These are phyloP conservation scores for Linnemannia elongata DNA, from an alignment of 192 early-diverging fungal genomes.

Conservation along the genomic window DNA sequence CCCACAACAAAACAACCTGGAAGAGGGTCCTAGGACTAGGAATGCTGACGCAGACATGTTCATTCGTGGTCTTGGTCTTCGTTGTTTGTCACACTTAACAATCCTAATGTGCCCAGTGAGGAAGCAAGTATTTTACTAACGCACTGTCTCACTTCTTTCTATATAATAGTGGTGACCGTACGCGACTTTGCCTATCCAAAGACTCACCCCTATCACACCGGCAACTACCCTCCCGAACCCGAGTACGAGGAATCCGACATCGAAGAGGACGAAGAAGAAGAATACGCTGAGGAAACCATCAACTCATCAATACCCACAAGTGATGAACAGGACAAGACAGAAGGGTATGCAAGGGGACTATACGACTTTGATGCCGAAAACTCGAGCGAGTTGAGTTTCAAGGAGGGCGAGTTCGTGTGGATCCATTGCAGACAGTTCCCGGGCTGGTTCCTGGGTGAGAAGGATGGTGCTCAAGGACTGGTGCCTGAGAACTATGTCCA, in stretches of 20 bases:
- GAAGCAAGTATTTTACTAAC: background rate
- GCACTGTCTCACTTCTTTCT: background rate
- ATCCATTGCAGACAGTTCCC: conserved; percentile 78
- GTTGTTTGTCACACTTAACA: conserved; percentile 14
- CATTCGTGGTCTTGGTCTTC: background rate
- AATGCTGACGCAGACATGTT: background rate
- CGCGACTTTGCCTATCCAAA: conserved; percentile 51
- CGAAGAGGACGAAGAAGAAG: conserved; percentile 30
- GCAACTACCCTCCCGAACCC: conserved; percentile 41
- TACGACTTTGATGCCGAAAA: conserved; percentile 84
- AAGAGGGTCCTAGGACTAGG: background rate
- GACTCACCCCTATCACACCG: conserved; percentile 32
- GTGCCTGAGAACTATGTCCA: conserved; percentile 82
- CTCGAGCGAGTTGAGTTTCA: conserved; percentile 73
- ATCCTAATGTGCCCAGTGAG: background rate
- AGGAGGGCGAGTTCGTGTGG: conserved; percentile 73
- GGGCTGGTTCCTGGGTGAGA: conserved; percentile 82
- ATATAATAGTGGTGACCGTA: conserved; percentile 25
- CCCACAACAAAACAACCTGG: background rate
- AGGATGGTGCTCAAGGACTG: conserved; percentile 69
- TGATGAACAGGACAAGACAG: conserved; percentile 52
- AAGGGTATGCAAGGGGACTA: conserved; percentile 67
- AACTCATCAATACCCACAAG: conserved; percentile 9
- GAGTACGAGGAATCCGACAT: conserved; percentile 33
- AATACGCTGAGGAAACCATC: conserved; percentile 2